Evolutionary conservation across 2,329 filamentous ascomycete genomes (phyloP), one percentile per base, ranked within the genome.

Genomic region (Penicillium sp.): DNA sequence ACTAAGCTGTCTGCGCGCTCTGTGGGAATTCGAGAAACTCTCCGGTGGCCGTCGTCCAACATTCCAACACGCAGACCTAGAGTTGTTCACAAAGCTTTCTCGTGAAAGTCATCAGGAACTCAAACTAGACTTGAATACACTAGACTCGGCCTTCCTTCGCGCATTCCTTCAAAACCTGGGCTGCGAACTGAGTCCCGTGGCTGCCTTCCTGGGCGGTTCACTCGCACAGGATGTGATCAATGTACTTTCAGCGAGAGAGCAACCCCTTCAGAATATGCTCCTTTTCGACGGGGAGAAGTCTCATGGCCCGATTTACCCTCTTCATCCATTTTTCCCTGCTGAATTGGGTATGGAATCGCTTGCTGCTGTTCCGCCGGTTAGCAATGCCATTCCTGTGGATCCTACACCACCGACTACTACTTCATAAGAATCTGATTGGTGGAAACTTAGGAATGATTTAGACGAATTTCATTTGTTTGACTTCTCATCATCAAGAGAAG

Each of bases 211-310:
- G 10, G 94, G 94, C 45, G 94, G 92, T 9, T 87, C 92, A 71
- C 82, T 99, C 14, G 91, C 93, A 1, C 94, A 99, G 75, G 94
- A 99, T 70, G 92, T 96, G 48, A 97, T 99, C 76, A 97, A 97
- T 67, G 92, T 97, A 28, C 83, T 97, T 5, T 91, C 92, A 45
- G 87, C 90, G 70, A 87, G 89, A 36, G 92, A 97, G 76, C 94
- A 97, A 73, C 94, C 94, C 1, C 89, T 99, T 37, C 94, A 99
- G 77, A 99, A 99, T 73, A 86, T 96, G 71, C 83, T 96, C 46
- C 79, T 97, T 18, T 96, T 97, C 67, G 92, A 97, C 71, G 92
- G 92, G 13, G 89, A 91, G 63, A 83, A 82, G 42, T 89, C 90
- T 74, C 84, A 90, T 61, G 90, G 89, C 0, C 86, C 86, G 2